A percentile compares a stretch with the other conserved stretches of the same genome.
Evolutionary conservation across 1,284 basidiomycete species (phyloP).

Genomic region (Chalciporus piperatoides): DNA sequence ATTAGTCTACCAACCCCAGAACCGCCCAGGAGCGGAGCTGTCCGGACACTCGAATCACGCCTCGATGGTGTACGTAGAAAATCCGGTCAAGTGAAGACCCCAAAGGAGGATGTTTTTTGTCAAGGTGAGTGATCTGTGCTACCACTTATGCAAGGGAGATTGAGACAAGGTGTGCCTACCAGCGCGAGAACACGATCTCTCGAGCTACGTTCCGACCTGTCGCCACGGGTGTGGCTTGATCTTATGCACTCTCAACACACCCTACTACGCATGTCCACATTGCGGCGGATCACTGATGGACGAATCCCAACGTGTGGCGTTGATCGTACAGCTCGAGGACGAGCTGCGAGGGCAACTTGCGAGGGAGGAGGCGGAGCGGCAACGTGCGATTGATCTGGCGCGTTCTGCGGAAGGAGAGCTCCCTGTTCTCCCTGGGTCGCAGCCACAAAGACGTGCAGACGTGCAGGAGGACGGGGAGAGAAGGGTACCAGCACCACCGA

Average conservation of each 20-base stretch:
- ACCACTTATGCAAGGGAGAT: not conserved
- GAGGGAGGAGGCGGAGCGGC: conserved; percentile 47
- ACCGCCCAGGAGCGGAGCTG: conserved; percentile 42
- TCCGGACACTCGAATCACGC: conserved; percentile 43
- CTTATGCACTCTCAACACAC: conserved; percentile 55
- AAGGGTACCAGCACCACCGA: conserved; percentile 43
- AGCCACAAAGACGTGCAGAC: conserved; percentile 2
- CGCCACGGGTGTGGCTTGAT: conserved; percentile 57
- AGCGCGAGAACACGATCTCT: conserved; percentile 59
- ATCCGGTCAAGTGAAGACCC: conserved; percentile 42
- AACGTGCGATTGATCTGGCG: conserved; percentile 44
- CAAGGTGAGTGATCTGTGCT: conserved; percentile 40
- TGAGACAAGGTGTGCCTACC: not conserved
- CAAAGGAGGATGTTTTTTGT: conserved; percentile 66
- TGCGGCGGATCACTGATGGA: conserved; percentile 45
- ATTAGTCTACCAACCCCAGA: conserved; percentile 26
- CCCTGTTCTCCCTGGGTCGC: conserved; percentile 40
- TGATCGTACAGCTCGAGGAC: conserved; percentile 42
- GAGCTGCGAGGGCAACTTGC: conserved; percentile 43
- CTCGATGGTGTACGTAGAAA: conserved; percentile 34
- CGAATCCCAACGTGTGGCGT: conserved; percentile 29
- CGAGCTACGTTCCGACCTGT: conserved; percentile 55
- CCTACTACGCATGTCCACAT: conserved; percentile 54
- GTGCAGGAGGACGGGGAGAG: conserved; percentile 31
- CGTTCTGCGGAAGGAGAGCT: conserved; percentile 56